Evolutionary conservation across 129 eudicot genomes (phyloP).

Genomic region (Artemisia annua): DNA sequence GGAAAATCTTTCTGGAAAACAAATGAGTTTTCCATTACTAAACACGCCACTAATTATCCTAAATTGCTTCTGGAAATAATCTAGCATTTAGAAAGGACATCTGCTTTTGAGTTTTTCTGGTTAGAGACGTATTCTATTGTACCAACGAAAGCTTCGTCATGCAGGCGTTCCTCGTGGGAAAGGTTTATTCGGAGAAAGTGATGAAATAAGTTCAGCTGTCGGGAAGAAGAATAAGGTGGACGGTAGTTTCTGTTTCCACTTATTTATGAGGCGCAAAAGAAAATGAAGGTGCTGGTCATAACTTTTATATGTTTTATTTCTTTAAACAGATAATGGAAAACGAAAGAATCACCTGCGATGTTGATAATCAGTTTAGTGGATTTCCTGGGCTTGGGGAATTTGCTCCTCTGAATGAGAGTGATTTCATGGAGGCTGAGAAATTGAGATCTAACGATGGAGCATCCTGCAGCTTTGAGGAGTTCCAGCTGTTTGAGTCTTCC

Average conservation of each 20-base stretch:
- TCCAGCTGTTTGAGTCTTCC: constrained; percentile 52
- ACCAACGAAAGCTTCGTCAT: constrained; percentile 26
- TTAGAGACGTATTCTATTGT: constrained; percentile 12
- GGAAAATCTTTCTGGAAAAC: too few species aligned
- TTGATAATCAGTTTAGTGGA: constrained; percentile 40
- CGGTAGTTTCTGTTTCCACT: constrained; percentile 46
- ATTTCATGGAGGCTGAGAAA: constrained; percentile 41
- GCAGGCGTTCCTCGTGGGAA: constrained; percentile 40
- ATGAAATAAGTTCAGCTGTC: constrained; percentile 39
- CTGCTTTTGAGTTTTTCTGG: constrained; percentile 12
- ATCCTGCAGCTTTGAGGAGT: constrained; percentile 62
- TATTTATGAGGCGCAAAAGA: constrained; percentile 19
- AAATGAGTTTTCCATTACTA: too few species aligned
- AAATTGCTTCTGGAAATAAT: constrained; percentile 18
- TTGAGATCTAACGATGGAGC: constrained; percentile 31
- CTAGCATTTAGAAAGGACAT: constrained; percentile 1
- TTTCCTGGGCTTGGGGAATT: constrained; percentile 52
- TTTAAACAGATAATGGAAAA: constrained; percentile 50
- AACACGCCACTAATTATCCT: too few species aligned
- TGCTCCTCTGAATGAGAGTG: constrained; percentile 44
- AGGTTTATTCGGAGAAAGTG: constrained; percentile 35
- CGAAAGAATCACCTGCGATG: constrained; percentile 51
- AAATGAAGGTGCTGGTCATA: constrained; percentile 16
- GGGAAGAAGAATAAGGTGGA: constrained; percentile 65
- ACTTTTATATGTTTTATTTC: constrained; percentile 12